Evolutionary conservation across 345 rosid species (phyloP).

Genomic region (Hibiscus trionum): DNA sequence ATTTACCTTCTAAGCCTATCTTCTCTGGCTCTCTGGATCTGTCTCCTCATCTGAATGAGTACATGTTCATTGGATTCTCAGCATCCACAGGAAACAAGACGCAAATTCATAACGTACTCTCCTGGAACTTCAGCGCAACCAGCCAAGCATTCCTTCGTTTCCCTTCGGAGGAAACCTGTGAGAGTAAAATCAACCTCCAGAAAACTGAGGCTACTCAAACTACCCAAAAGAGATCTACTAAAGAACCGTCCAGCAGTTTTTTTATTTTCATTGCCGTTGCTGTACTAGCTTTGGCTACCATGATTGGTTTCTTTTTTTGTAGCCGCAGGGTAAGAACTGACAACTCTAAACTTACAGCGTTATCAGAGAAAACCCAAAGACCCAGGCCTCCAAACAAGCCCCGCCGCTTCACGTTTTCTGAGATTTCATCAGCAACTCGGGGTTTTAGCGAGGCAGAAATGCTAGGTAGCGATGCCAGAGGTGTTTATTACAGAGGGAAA

Average conservation of each 20-base stretch:
- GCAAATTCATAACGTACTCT: constrained; percentile 33
- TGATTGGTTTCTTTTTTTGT: constrained; percentile 25
- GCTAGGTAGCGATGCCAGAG: constrained; percentile 34
- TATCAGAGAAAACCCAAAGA: constrained; percentile 24
- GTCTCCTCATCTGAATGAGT: constrained; percentile 39
- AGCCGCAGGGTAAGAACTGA: constrained; percentile 17
- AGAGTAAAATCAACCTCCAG: constrained; percentile 21
- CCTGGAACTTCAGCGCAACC: constrained; percentile 41
- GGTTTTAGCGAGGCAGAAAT: constrained; percentile 32
- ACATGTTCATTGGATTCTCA: constrained; percentile 52
- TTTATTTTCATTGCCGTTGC: constrained; percentile 32
- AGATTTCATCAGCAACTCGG: constrained; percentile 35
- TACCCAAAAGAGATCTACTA: constrained; percentile 1
- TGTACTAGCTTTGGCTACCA: constrained; percentile 22
- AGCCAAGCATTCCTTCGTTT: constrained; percentile 40
- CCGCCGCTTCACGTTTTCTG: constrained; percentile 25
- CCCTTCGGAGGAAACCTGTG: constrained; percentile 34
- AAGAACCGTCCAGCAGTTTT: constrained; percentile 25
- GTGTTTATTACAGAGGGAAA: constrained; percentile 37
- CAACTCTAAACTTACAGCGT: constrained; percentile 7
- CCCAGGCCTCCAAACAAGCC: constrained; percentile 50
- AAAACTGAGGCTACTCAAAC: background rate
- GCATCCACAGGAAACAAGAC: constrained; percentile 44
- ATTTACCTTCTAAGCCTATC: constrained; percentile 18
- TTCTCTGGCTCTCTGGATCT: constrained; percentile 41